Conservation (phyloP, 352 stramenopile genomes). For the Globisporangium cystogenes region DNA sequence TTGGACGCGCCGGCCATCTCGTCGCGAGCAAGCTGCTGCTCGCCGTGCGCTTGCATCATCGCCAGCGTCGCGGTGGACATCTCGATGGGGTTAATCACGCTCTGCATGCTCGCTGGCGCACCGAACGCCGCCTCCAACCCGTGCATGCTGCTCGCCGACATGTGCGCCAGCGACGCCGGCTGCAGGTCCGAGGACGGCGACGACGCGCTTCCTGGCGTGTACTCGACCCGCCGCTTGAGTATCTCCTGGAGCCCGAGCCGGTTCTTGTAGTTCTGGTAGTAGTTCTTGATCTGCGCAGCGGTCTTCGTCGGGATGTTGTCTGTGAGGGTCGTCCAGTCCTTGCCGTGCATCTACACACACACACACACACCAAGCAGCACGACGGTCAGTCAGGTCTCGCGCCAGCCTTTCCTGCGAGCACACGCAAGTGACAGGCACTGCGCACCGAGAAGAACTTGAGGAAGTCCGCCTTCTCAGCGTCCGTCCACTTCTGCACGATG, state of each 20-base stretch:
- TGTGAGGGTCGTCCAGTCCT: slow-evolving; percentile 85
- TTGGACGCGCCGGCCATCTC: slow-evolving; percentile 38
- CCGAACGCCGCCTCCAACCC: slow-evolving; percentile 1
- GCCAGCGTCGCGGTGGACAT: slow-evolving; percentile 15
- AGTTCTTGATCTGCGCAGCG: slow-evolving; percentile 89
- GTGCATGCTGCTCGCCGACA: neutral
- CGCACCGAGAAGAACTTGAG: slow-evolving; percentile 84
- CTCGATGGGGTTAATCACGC: slow-evolving; percentile 4
- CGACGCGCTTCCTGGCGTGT: slow-evolving; percentile 4
- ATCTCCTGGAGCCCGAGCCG: slow-evolving; percentile 85
- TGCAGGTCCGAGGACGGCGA: slow-evolving; percentile 7
- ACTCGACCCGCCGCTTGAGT: slow-evolving; percentile 73
- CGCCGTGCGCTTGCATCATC: slow-evolving; percentile 27
- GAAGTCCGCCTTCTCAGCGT: slow-evolving; percentile 85
- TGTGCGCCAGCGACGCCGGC: slow-evolving; percentile 9
- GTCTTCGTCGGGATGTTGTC: slow-evolving; percentile 88
- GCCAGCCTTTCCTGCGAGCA: neutral
- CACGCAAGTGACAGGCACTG: neutral
- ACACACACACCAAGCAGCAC: slow-evolving; percentile 3
- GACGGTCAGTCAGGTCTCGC: neutral
- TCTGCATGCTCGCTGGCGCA: slow-evolving; percentile 10
- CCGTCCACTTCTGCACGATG: slow-evolving; percentile 89
- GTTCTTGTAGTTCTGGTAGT: slow-evolving; percentile 94
- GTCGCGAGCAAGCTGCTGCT: slow-evolving; percentile 31
- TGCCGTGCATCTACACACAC: slow-evolving; percentile 63